Evolutionary conservation across 768 basidiomycete genomes (phyloP).

Genomic region (Sporobolomyces pararoseus): DNA sequence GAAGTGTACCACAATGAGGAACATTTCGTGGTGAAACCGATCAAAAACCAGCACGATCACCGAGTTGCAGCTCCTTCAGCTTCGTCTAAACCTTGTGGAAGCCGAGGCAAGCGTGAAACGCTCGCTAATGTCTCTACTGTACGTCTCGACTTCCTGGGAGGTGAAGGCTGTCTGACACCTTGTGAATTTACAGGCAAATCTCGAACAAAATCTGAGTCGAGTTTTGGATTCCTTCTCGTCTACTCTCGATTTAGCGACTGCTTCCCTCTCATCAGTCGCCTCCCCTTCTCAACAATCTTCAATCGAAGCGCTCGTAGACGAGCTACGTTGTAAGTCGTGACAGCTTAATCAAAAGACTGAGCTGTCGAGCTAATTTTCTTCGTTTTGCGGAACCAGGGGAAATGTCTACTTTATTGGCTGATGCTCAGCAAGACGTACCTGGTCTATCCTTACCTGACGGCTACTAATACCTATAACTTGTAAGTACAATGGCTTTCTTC

Average conservation of each 20-base stretch:
- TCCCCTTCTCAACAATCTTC: not conserved
- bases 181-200: not conserved
- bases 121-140: not conserved
- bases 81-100: constrained; percentile 9
- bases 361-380: not conserved
- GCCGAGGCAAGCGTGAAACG: not conserved
- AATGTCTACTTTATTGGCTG: not conserved
- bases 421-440: constrained; percentile 1
- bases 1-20: not conserved
- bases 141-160: not conserved
- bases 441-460: not conserved
- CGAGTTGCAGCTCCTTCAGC: not conserved
- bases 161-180: not conserved
- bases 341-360: too few species aligned
- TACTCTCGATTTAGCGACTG: not conserved
- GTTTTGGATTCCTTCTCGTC: not conserved
- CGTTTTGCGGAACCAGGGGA: not conserved
- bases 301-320: constrained; percentile 9
- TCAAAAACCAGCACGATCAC: not conserved
- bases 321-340: constrained; percentile 7
- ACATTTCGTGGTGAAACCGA: not conserved
- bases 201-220: not conserved
- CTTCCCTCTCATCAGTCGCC: not conserved
- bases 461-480: too few species aligned
- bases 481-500: too few species aligned